phyloP scores from a whole-genome alignment of 2,329 filamentous ascomycete species.

The Apiospora koreana region DNA sequence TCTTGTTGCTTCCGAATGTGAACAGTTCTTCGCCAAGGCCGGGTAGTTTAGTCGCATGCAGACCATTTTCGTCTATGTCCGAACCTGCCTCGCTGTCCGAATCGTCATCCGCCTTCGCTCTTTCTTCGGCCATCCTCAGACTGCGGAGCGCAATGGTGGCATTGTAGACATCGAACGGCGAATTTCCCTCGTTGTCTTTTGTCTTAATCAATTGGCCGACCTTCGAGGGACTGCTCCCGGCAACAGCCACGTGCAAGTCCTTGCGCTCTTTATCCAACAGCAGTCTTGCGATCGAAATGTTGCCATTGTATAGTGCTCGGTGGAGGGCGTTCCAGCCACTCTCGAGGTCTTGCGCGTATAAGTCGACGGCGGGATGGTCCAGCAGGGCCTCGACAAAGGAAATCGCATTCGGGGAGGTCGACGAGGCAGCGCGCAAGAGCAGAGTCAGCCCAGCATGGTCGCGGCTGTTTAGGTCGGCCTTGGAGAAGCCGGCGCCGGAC shows the following conservation, averaged over 20 bases:
- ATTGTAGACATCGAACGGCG: conserved; percentile 90
- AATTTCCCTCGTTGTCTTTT: conserved; percentile 93
- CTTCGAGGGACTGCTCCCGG: conserved; percentile 58
- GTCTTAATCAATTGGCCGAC: conserved; percentile 84
- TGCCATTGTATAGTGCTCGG: conserved; percentile 85
- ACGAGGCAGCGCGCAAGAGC: conserved; percentile 81
- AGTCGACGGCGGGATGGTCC: conserved; percentile 78
- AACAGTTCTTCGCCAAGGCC: conserved; percentile 80
- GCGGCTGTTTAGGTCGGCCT: conserved; percentile 79
- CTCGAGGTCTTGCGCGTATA: conserved; percentile 85
- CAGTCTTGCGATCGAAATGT: conserved; percentile 80
- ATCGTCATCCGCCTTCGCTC: conserved; percentile 45
- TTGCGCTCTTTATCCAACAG: conserved; percentile 77
- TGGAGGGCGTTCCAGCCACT: conserved; percentile 97
- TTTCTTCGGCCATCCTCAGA: conserved; percentile 44
- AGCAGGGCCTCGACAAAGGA: conserved; percentile 79
- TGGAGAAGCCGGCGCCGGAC: conserved; percentile 45
- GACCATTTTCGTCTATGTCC: conserved; percentile 26
- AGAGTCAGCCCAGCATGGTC: conserved; percentile 82
- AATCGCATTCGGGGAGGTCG: conserved; percentile 66
- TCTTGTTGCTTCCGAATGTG: conserved; percentile 95
- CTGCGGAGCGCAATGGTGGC: conserved; percentile 80
- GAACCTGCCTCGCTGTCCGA: conserved; percentile 57
- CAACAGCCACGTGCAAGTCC: conserved; percentile 61
- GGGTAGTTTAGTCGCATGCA: conserved; percentile 20